A percentile compares a stretch with the other conserved stretches of the same genome.
phyloP scores from a whole-genome alignment of 306 rosid genomes.

The Quercus rubra region DNA sequence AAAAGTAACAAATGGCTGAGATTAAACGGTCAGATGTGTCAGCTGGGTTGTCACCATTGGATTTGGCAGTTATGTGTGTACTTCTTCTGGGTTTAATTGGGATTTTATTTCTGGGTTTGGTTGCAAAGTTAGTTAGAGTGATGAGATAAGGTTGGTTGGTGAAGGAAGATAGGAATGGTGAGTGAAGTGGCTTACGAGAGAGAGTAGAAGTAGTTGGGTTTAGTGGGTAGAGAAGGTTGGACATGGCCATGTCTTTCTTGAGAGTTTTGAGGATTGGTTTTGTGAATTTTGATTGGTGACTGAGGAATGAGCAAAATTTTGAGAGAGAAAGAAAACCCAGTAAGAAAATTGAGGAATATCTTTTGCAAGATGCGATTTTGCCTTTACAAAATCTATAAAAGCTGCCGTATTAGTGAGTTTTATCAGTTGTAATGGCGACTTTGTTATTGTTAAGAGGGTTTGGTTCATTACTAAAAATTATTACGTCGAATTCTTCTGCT shows the following conservation, averaged over 20 bases:
- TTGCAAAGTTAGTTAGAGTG: conserved; percentile 22
- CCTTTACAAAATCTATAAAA: not conserved
- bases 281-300: not conserved
- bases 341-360: not conserved
- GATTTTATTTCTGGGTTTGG: conserved; percentile 22
- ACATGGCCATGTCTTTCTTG: conserved; percentile 34
- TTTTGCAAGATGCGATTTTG: not conserved
- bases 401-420: not conserved
- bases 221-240: conserved; percentile 34
- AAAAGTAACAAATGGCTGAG: conserved; percentile 83
- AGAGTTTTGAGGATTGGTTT: conserved; percentile 4
- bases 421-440: not conserved
- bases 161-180: conserved; percentile 30
- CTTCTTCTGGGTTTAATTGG: conserved; percentile 26
- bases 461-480: not conserved
- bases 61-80: conserved; percentile 39
- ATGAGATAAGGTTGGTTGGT: conserved; percentile 17
- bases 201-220: conserved; percentile 5
- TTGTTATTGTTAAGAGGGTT: not conserved
- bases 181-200: conserved; percentile 44
- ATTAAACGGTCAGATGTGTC: conserved; percentile 75
- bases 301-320: not conserved
- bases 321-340: not conserved
- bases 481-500: not conserved
- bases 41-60: conserved; percentile 57